Evolutionary conservation across 2,329 filamentous ascomycete genomes (phyloP).

Genomic region (Fusarium heterosporum): DNA sequence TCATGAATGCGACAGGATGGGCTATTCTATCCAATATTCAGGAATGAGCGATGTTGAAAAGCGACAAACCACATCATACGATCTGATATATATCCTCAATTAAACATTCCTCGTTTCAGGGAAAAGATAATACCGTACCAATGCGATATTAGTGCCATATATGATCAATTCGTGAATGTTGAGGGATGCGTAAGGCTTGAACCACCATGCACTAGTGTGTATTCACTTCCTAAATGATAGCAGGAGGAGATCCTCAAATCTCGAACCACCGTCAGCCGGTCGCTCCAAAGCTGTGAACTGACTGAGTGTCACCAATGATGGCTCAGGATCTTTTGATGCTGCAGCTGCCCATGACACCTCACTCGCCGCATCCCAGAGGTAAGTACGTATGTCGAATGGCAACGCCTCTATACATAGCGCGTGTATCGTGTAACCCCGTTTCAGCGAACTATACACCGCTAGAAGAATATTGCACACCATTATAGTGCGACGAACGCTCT

Average conservation of each 20-base stretch:
- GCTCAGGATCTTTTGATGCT: rapidly evolving
- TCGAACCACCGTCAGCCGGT: rapidly evolving
- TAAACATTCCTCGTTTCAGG: too few relatives aligned
- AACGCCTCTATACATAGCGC: conserved; percentile 11
- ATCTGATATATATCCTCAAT: too few relatives aligned
- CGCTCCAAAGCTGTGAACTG: background rate
- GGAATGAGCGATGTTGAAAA: too few relatives aligned
- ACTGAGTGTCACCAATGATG: background rate
- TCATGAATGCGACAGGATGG: too few relatives aligned
- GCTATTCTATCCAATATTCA: too few relatives aligned
- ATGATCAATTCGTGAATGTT: too few relatives aligned
- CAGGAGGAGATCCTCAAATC: conserved; percentile 9
- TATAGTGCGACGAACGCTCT: conserved; percentile 7
- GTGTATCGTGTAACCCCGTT: conserved; percentile 11
- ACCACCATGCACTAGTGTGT: background rate
- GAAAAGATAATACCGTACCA: too few relatives aligned
- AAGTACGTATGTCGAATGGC: conserved; percentile 7
- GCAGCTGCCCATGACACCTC: background rate
- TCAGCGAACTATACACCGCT: background rate
- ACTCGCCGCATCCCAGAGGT: background rate
- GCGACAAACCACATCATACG: too few relatives aligned
- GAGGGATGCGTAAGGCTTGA: too few relatives aligned
- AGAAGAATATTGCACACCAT: conserved; percentile 16
- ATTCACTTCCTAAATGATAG: background rate
- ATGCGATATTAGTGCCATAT: too few relatives aligned